phyloP scores from a whole-genome alignment of 768 basidiomycete genomes.

The Lenzites betulinus region DNA sequence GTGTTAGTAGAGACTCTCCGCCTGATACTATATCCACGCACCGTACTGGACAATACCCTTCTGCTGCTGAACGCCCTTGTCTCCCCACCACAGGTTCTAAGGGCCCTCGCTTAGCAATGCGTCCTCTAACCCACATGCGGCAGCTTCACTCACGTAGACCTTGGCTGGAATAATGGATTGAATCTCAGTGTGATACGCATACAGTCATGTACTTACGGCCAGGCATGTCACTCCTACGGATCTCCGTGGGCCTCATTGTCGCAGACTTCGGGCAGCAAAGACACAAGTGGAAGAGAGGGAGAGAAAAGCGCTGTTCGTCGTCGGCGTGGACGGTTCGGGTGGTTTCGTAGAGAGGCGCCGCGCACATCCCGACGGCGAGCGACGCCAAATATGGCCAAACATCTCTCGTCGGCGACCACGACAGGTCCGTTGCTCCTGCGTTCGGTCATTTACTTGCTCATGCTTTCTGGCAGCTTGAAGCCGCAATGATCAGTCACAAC shows the following conservation, averaged over 20 bases:
- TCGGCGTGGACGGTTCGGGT: constrained; percentile 14
- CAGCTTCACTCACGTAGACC: constrained; percentile 66
- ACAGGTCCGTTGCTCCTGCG: constrained; percentile 16
- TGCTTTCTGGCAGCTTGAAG: not conserved
- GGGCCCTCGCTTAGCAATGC: not conserved
- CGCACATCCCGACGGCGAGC: constrained; percentile 15
- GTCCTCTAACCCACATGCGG: not conserved
- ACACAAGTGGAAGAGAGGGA: not conserved
- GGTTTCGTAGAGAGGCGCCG: constrained; percentile 14
- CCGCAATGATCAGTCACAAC: constrained; percentile 74
- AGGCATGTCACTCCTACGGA: constrained; percentile 76
- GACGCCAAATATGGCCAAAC: constrained; percentile 22
- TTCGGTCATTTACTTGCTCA: not conserved
- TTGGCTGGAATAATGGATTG: constrained; percentile 54
- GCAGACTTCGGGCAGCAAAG: constrained; percentile 15
- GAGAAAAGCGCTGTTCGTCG: constrained; percentile 8
- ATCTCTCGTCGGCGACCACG: constrained; percentile 22
- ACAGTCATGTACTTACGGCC: constrained; percentile 56
- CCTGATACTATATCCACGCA: constrained; percentile 43
- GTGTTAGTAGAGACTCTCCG: not conserved
- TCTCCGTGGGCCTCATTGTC: constrained; percentile 65
- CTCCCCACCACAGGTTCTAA: constrained; percentile 93
- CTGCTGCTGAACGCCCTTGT: constrained; percentile 63
- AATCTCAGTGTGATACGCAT: not conserved
- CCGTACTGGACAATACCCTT: constrained; percentile 82